Evolutionary conservation across 2,329 filamentous ascomycete genomes (phyloP), one percentile per base, ranked within the genome.

Genomic region (Microcyclosporella mali): DNA sequence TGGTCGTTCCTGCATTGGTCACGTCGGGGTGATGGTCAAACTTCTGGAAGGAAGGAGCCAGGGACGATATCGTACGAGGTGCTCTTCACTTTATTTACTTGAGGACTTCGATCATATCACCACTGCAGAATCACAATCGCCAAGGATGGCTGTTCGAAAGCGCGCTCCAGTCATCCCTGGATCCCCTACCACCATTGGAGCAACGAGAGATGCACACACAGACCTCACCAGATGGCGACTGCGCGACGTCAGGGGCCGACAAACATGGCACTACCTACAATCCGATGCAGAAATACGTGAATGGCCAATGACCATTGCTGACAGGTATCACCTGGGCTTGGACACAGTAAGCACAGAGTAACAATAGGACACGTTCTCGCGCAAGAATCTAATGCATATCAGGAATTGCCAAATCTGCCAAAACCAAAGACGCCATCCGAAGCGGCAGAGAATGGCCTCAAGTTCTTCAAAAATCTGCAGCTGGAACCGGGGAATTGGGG

Each of bases 221-320:
- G 90, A 98, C 66, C 78, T 79, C 52, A 77, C 79, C 6, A 75
- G 85, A 65, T 98, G 92, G 92, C 79, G 92, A 49, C 69, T 97
- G 62, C 77, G 80, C 48, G 84, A 94, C 59, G 86, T 94, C 46
- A 76, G 79, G 39, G 90, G 92, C 37, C 77, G 85, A 42, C 88
- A 95, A 57, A 95, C 87, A 38, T 98, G 92, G 92, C 85, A 92
- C 58, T 98, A 97, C 61, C 71, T 98, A 2, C 69, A 77, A 50
- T 78, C 79, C 8, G 83, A 92, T 41, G 74, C 86, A 46, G 81
- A 85, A 42, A 67, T 74, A 6, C 72, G 84, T 55, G 69, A 78
- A 44, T 95, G 90, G 89, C 88, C 90, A 4, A 89, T 95, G 67
- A 84, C 79, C 17, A 74, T 73, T 43, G 87, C 88, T n/a, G 94